Percentiles rank a stretch among this genome's conserved stretches.
phyloP scores from a whole-genome alignment of 1,284 basidiomycete genomes.

The Malassezia nana region DNA sequence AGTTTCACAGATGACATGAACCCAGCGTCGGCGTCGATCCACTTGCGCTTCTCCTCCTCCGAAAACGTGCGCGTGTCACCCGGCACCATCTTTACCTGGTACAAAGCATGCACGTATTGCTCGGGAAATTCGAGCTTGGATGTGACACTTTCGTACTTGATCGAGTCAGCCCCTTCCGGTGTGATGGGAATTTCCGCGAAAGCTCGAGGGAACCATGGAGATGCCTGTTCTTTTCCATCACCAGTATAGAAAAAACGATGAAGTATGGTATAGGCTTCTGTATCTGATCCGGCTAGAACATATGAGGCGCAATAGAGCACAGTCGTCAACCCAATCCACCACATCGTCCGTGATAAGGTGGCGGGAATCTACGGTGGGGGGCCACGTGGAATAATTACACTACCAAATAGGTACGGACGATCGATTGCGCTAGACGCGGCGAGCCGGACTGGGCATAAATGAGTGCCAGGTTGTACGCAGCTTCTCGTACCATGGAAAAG shows the following conservation, averaged over 20 bases:
- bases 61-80: neutral
- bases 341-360: neutral
- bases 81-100: slow-evolving; percentile 6
- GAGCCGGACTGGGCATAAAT: slow-evolving; percentile 31
- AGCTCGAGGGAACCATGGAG: slow-evolving; percentile 6
- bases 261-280: slow-evolving; percentile 3
- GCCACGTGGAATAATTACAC: slow-evolving; percentile 18
- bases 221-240: neutral
- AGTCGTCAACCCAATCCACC: neutral
- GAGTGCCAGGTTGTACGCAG: slow-evolving; percentile 37
- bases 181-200: neutral
- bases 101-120: neutral
- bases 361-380: neutral
- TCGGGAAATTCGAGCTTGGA: neutral
- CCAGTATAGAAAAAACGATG: neutral
- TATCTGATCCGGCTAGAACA: neutral
- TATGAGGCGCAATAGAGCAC: neutral
- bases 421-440: slow-evolving; percentile 11
- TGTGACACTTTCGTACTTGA: neutral
- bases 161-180: neutral
- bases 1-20: slow-evolving; percentile 4
- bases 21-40: neutral
- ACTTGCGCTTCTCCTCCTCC: neutral
- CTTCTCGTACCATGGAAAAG: slow-evolving; percentile 28
- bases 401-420: slow-evolving; percentile 24